These are phyloP conservation scores for Kazachstania sp. DNA, from an alignment of 1,139 yeast species.

Conservation along the genomic window DNA sequence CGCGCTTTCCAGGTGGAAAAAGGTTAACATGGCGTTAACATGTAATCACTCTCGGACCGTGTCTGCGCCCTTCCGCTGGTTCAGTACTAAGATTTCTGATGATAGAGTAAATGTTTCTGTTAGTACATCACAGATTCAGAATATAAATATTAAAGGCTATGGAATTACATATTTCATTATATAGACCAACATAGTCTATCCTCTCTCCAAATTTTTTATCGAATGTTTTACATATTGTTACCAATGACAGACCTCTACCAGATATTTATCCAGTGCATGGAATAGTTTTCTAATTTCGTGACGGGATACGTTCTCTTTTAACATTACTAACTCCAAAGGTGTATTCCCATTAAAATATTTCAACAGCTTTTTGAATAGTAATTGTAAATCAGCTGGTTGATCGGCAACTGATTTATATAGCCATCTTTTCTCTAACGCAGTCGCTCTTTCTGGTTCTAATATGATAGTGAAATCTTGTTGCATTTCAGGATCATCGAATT, in stretches of 20 bases:
- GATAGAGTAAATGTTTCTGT: no score
- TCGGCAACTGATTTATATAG: slow-evolving; percentile 65
- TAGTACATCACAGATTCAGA: no score
- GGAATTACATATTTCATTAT: no score
- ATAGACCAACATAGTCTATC: no score
- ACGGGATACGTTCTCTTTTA: slow-evolving; percentile 61
- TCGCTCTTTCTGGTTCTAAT: slow-evolving; percentile 81
- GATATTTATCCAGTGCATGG: slow-evolving; percentile 22
- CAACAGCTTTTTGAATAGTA: slow-evolving; percentile 58
- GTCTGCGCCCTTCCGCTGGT: no score
- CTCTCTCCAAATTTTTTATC: no score
- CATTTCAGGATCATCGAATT: slow-evolving; percentile 34
- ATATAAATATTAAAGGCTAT: no score
- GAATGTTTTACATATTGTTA: no score
- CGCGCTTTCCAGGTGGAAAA: no score
- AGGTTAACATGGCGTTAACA: no score
- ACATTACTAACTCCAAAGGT: slow-evolving; percentile 64
- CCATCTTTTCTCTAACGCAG: slow-evolving; percentile 82
- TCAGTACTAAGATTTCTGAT: no score
- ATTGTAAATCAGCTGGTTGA: slow-evolving; percentile 56
- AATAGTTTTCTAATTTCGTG: slow-evolving; percentile 56
- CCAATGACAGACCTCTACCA: slow-evolving; percentile 30
- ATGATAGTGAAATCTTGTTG: slow-evolving; percentile 67
- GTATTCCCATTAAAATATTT: slow-evolving; percentile 81
- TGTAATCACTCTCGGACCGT: no score